phyloP scores from a whole-genome alignment of 164 flowering plant genomes.

The Macadamia integrifolia region DNA sequence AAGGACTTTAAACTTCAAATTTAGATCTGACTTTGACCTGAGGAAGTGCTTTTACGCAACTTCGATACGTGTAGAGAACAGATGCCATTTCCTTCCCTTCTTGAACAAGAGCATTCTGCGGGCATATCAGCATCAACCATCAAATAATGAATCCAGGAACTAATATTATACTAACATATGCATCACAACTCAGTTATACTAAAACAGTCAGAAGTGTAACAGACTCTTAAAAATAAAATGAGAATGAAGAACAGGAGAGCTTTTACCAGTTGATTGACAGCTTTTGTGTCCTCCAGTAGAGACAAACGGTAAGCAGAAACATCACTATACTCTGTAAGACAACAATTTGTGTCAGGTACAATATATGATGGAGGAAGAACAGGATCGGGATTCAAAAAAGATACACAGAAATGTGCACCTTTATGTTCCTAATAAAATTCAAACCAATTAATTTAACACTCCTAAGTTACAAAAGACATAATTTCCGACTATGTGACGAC shows the following conservation, averaged over 20 bases:
- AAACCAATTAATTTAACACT: too few species aligned
- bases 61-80: constrained; percentile 91
- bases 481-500: too few species aligned
- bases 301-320: constrained; percentile 92
- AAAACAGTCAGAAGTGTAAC: background rate
- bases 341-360: background rate
- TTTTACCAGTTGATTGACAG: constrained; percentile 85
- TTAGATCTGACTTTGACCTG: constrained; percentile 50
- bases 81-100: constrained; percentile 98
- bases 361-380: constrained; percentile 5
- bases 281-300: constrained; percentile 90
- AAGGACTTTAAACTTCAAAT: background rate
- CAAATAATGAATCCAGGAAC: constrained; percentile 3
- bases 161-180: background rate
- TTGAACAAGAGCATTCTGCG: constrained; percentile 78
- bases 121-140: constrained; percentile 8
- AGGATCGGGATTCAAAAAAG: background rate
- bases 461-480: too few species aligned
- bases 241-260: constrained; percentile 3
- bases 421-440: background rate
- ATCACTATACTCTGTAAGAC: constrained; percentile 75
- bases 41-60: constrained; percentile 99
- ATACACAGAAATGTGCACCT: background rate
- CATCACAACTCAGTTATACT: background rate
- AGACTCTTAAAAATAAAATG: background rate